Base-by-base conservation (phyloP, 75 land plant genomes). In the Gnetum montanum region DNA sequence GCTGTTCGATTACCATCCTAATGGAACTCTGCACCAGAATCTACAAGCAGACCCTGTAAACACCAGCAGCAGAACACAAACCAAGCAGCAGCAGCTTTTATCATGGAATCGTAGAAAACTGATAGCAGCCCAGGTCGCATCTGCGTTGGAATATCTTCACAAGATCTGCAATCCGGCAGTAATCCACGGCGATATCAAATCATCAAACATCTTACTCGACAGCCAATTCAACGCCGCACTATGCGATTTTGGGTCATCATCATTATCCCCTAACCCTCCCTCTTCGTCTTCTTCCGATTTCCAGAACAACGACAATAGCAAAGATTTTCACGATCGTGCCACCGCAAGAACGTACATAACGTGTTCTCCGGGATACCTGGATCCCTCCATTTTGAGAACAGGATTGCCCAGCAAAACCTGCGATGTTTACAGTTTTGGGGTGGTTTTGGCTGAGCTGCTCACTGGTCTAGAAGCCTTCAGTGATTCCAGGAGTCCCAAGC, bases 351-450 rank as follows among this genome's bases (percentile, higher is more conserved):
- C 31, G 4, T 19, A 41, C 22, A 64, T 83, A 68, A 49, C 71
- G 52, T 84, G 89, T 0, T 80, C 89, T 8, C 84, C 77, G 3
- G 89, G 89, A 6, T 85, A 85, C 62, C 57, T 66, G 0, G 89
- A 85, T 58, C 89, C 89, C 0, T 67, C 73, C 47, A 80, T 68
- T 56, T 29, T 80, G 0, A 59, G 61, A 26, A 77, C 70, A 2
- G 84, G 84, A 11, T 29, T 79, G 1, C 45, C 71, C 41, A 65
- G 81, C 6, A 73, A 70, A 45, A 80, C 80, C 62, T 77, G 54
- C 49, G 89, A 85, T 35, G 62, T 85, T 7, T 85, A 85, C 52
- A 71, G 89, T 64, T 81, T 62, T 43, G 89, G 85, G 0, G 78
- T 85, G 24, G 37, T 85, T 15, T 19, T 85, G 0, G 48, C 81